phyloP scores from a whole-genome alignment of 441 rosid species.

The Corymbia calophylla region DNA sequence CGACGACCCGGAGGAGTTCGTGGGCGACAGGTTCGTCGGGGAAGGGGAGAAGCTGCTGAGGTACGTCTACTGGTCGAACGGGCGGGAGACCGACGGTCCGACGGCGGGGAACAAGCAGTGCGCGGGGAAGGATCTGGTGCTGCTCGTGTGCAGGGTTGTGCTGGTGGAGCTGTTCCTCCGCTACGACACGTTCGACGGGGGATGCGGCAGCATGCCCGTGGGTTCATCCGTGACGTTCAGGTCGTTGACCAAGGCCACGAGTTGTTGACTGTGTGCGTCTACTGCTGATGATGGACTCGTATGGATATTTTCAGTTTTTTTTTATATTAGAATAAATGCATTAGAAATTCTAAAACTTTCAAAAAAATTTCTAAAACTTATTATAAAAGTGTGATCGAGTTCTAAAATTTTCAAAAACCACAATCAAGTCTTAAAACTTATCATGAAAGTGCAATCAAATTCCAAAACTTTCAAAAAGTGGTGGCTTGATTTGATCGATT shows the following conservation, averaged over 20 bases:
- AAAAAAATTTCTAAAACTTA: too few relatives aligned
- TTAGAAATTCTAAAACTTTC: too few relatives aligned
- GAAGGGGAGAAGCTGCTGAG: conserved; percentile 25
- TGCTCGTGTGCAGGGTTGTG: conserved; percentile 7
- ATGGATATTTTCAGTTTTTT: not conserved
- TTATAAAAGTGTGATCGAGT: too few relatives aligned
- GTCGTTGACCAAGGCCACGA: conserved; percentile 20
- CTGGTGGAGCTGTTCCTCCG: conserved; percentile 29
- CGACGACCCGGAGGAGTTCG: conserved; percentile 35
- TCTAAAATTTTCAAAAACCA: too few relatives aligned
- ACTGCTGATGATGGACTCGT: not conserved
- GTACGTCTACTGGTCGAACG: conserved; percentile 35
- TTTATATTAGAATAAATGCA: not conserved
- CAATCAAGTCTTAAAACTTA: too few relatives aligned
- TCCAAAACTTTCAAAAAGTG: too few relatives aligned
- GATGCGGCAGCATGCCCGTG: not conserved
- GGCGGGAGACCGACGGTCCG: conserved; percentile 16
- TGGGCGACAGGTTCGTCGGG: conserved; percentile 23
- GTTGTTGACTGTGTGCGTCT: not conserved
- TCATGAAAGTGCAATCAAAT: too few relatives aligned
- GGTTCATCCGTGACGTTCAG: conserved; percentile 16
- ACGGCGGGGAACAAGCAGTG: conserved; percentile 26
- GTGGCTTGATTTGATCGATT: too few relatives aligned
- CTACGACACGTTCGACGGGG: conserved; percentile 23
- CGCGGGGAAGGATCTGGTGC: conserved; percentile 26